These are phyloP conservation scores for Verticillium nonalfalfae DNA, from an alignment of 2,329 filamentous ascomycete genomes.

Conservation along the genomic window DNA sequence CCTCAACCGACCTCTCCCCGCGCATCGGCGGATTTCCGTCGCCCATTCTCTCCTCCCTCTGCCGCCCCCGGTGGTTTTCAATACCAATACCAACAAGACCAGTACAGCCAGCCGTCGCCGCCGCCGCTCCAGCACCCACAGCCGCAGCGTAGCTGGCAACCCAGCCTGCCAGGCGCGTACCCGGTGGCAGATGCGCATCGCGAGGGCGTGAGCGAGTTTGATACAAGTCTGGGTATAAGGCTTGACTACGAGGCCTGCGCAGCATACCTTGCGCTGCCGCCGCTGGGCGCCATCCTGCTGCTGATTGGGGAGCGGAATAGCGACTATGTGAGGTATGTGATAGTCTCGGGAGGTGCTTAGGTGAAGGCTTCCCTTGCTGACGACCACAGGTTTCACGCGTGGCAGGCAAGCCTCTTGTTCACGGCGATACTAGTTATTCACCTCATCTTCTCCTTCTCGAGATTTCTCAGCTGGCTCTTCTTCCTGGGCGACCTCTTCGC, in stretches of 20 bases:
- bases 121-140: constrained; percentile 46
- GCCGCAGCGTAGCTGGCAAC: constrained; percentile 48
- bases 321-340: constrained; percentile 80
- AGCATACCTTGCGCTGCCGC: constrained; percentile 81
- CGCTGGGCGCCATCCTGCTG: constrained; percentile 77
- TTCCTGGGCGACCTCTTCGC: constrained; percentile 69
- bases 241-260: constrained; percentile 87
- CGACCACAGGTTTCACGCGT: constrained; percentile 75
- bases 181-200: constrained; percentile 31
- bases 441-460: constrained; percentile 79
- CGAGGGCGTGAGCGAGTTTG: constrained; percentile 71
- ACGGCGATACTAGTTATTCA: constrained; percentile 70
- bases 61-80: constrained; percentile 23
- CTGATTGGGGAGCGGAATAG: constrained; percentile 88
- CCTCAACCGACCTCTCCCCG: constrained; percentile 45
- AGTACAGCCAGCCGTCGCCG: constrained; percentile 24
- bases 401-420: constrained; percentile 86
- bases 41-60: constrained; percentile 44
- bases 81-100: constrained; percentile 16
- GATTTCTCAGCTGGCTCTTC: constrained; percentile 76
- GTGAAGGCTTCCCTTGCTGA: background rate
- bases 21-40: constrained; percentile 47
- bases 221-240: constrained; percentile 80
- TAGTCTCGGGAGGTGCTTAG: background rate
- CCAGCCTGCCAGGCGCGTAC: constrained; percentile 28